Evolutionary conservation across 139 green algal genomes (phyloP).

Genomic region (Chlamydomonas schloesseri): DNA sequence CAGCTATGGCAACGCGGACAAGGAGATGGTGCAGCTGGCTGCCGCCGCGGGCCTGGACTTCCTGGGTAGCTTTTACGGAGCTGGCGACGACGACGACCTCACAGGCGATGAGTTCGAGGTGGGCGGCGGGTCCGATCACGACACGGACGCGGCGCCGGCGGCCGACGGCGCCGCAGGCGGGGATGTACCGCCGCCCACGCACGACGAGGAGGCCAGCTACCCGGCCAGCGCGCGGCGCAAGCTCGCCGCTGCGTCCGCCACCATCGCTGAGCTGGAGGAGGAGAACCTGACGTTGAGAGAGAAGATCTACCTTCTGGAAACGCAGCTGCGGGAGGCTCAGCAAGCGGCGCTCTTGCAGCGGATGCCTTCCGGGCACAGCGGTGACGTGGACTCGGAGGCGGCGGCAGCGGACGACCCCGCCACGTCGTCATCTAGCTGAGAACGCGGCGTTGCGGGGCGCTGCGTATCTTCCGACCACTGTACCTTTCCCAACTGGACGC

Average conservation of each 20-base stretch:
- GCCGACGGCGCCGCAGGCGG: no score
- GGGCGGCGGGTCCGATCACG: neutral
- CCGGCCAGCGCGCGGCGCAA: neutral
- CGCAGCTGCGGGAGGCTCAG: conserved; percentile 9
- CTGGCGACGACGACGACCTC: neutral
- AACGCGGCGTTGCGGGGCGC: neutral
- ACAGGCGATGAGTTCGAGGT: neutral
- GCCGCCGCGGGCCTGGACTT: conserved; percentile 13
- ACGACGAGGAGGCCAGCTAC: conserved; percentile 9
- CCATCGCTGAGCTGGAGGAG: conserved; percentile 34
- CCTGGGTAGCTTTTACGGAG: conserved; percentile 27
- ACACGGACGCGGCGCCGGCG: neutral
- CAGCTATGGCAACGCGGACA: conserved; percentile 16
- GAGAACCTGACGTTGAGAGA: conserved; percentile 22
- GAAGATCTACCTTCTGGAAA: conserved; percentile 27
- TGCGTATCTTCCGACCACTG: no score
- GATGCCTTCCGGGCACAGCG: neutral
- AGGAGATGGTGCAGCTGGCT: conserved; percentile 4
- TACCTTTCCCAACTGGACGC: no score
- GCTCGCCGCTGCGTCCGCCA: conserved; percentile 3
- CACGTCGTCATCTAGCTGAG: neutral
- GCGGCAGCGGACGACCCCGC: neutral
- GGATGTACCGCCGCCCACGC: neutral
- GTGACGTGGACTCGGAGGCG: neutral
- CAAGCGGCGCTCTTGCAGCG: neutral